phyloP scores from a whole-genome alignment of 306 rosid species.

The Styphnolobium japonicum region DNA sequence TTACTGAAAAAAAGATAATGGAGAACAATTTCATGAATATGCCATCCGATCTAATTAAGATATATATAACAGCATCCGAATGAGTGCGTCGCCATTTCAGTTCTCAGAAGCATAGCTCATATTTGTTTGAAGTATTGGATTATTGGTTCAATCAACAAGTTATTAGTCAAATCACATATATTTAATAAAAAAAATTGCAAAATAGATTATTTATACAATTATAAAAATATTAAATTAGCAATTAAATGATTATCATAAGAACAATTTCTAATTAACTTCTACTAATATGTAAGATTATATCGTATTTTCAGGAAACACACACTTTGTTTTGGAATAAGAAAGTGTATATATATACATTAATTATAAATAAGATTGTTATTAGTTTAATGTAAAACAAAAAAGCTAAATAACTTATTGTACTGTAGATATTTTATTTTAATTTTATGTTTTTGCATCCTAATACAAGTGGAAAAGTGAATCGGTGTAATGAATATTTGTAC shows the following conservation, averaged over 20 bases:
- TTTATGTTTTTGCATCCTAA: neutral
- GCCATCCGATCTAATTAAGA: neutral
- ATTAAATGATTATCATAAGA: neutral
- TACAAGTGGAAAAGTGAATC: neutral
- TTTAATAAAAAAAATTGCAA: neutral
- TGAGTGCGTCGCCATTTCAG: neutral
- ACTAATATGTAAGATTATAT: neutral
- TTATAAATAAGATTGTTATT: too few species aligned
- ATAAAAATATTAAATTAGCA: neutral
- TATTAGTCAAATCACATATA: too few species aligned
- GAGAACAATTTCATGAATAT: neutral
- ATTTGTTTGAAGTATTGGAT: too few species aligned
- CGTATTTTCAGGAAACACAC: neutral
- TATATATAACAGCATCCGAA: neutral
- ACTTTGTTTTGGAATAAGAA: neutral
- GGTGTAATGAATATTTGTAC: too few species aligned
- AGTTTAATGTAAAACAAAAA: neutral
- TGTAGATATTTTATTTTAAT: neutral
- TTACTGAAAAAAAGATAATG: neutral
- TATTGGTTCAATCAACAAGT: too few species aligned
- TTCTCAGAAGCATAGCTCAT: too few species aligned
- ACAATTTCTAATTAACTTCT: neutral
- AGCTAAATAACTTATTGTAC: neutral
- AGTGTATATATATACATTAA: neutral
- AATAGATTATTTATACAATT: neutral